Percentiles rank a stretch among this genome's conserved stretches.
Conservation (phyloP, 192 early-diverging fungal species). For the Funneliformis mosseae region DNA sequence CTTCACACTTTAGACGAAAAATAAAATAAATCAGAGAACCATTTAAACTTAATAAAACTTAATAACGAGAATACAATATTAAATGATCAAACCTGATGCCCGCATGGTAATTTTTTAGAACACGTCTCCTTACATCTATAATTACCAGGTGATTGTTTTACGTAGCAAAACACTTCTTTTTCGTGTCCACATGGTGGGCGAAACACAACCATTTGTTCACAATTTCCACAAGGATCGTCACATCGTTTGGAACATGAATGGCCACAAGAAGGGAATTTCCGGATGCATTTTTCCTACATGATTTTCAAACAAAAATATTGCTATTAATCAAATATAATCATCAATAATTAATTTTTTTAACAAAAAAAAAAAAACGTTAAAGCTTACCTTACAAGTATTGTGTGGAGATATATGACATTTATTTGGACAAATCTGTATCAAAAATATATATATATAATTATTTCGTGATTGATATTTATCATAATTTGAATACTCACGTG, state of each 20-base stretch:
- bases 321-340: background rate
- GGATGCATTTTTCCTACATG: constrained; percentile 16
- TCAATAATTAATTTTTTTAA: too few relatives aligned
- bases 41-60: background rate
- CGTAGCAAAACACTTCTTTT: background rate
- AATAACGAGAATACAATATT: background rate
- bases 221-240: background rate
- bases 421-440: constrained; percentile 6
- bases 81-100: constrained; percentile 7
- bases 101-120: constrained; percentile 5
- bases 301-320: background rate
- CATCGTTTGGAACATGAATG: constrained; percentile 25
- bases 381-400: constrained; percentile 17
- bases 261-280: constrained; percentile 15
- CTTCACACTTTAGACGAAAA: background rate
- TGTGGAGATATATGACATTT: constrained; percentile 23
- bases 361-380: background rate
- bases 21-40: background rate
- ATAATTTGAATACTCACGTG: constrained; percentile 19
- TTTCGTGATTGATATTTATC: background rate
- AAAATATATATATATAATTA: background rate
- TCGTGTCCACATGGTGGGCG: constrained; percentile 12
- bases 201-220: background rate
- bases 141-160: background rate
- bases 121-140: constrained; percentile 1